phyloP scores from a whole-genome alignment of 345 rosid species.

The Geranium rotundifolium region DNA sequence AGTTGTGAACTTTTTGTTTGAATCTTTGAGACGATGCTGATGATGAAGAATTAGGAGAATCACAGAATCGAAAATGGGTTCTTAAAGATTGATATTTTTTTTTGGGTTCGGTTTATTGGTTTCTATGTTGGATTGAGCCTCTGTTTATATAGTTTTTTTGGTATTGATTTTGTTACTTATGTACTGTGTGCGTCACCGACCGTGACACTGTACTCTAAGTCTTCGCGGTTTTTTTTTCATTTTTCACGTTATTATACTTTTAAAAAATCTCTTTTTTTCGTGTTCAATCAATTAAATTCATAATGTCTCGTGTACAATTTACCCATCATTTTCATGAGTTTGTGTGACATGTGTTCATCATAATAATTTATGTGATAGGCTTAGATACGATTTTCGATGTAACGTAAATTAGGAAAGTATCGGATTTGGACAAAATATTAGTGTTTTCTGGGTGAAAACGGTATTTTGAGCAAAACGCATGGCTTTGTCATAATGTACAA shows the following conservation, averaged over 20 bases:
- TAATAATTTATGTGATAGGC: too few species aligned
- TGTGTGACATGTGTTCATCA: background rate
- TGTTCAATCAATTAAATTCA: too few species aligned
- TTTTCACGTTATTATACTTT: conserved; percentile 21
- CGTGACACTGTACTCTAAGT: background rate
- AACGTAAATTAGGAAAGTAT: too few species aligned
- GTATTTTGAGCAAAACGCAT: too few species aligned
- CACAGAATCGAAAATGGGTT: background rate
- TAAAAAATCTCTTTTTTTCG: background rate
- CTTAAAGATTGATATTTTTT: background rate
- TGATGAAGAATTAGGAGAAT: background rate
- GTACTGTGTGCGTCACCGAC: background rate
- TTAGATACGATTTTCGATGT: too few species aligned
- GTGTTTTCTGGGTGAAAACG: too few species aligned
- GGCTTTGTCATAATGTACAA: too few species aligned
- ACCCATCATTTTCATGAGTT: too few species aligned
- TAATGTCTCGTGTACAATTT: too few species aligned
- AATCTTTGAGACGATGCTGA: background rate
- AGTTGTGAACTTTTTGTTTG: background rate
- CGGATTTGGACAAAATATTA: too few species aligned
- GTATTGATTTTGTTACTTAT: background rate
- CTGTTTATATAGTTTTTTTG: background rate
- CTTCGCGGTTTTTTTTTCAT: conserved; percentile 29
- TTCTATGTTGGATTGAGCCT: background rate
- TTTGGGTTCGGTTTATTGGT: too few species aligned